A percentile compares a stretch with the other conserved stretches of the same genome.
Conservation (phyloP, 208 protist genomes). For the Crithidia thermophila region DNA sequence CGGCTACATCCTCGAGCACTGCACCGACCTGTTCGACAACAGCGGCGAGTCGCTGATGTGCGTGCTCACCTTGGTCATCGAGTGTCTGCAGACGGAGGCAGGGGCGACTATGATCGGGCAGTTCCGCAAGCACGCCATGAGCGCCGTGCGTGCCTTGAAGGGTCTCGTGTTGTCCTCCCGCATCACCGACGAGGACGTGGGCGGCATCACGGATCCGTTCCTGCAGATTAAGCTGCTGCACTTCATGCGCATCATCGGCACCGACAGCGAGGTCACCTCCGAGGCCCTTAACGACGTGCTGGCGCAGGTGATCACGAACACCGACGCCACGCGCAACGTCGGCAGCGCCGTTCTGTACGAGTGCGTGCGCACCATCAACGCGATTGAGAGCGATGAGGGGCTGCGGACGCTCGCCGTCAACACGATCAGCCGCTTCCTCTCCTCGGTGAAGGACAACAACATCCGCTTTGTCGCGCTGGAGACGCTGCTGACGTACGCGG, state of each 20-base stretch:
- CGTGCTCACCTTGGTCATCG: slow-evolving; percentile 92
- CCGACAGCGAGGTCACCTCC: slow-evolving; percentile 87
- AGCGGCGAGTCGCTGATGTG: slow-evolving; percentile 89
- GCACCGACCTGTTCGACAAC: slow-evolving; percentile 64
- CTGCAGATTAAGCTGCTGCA: slow-evolving; percentile 97
- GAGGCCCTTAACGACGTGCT: slow-evolving; percentile 98
- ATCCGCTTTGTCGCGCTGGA: slow-evolving; percentile 98
- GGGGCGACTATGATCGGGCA: slow-evolving; percentile 53
- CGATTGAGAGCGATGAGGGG: slow-evolving; percentile 93
- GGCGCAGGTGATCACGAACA: slow-evolving; percentile 98
- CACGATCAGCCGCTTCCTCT: slow-evolving; percentile 98
- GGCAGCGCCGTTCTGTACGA: slow-evolving; percentile 99
- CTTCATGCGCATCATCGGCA: slow-evolving; percentile 97
- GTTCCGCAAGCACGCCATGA: slow-evolving; percentile 89
- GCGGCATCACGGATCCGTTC: slow-evolving; percentile 98
- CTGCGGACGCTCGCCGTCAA: slow-evolving; percentile 96
- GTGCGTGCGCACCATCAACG: slow-evolving; percentile 98
- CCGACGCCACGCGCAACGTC: slow-evolving; percentile 94
- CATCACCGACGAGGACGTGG: slow-evolving; percentile 95
- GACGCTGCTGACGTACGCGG: slow-evolving; percentile 92
- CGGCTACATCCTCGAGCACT: slow-evolving; percentile 95
- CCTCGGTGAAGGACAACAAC: slow-evolving; percentile 97
- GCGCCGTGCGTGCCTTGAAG: slow-evolving; percentile 95
- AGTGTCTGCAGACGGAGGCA: slow-evolving; percentile 72
- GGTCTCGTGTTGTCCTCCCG: slow-evolving; percentile 94